Evolutionary conservation across 371 early-diverging fungal genomes (phyloP).

Genomic region (Lichtheimia ornata): DNA sequence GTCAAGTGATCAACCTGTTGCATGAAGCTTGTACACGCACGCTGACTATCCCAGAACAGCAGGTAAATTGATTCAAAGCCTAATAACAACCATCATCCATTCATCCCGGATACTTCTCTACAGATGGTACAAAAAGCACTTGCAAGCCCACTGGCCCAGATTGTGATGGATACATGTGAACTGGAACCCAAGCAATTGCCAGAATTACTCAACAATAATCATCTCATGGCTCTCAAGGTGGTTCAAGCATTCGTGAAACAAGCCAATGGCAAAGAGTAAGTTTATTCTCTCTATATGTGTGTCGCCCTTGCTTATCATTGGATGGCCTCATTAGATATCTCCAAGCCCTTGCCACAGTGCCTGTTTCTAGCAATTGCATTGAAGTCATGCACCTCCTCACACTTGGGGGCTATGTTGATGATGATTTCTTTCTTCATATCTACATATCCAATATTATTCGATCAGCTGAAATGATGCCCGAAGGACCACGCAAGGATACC

Average conservation of each 20-base stretch:
- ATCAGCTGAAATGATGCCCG: conserved; percentile 61
- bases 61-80: conserved; percentile 23
- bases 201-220: conserved; percentile 36
- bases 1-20: conserved; percentile 10
- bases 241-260: conserved; percentile 24
- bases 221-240: conserved; percentile 33
- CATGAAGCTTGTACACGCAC: conserved; percentile 24
- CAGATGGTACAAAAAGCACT: conserved; percentile 14
- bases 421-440: conserved; percentile 59
- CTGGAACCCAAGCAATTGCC: conserved; percentile 28
- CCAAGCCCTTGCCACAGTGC: conserved; percentile 27
- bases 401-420: conserved; percentile 29
- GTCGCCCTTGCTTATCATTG: too few relatives aligned
- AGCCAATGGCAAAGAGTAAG: conserved; percentile 14
- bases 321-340: conserved; percentile 23
- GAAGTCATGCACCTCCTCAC: conserved; percentile 69
- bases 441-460: conserved; percentile 70
- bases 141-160: neutral
- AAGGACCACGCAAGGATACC: conserved; percentile 58
- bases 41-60: conserved; percentile 42
- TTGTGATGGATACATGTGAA: neutral
- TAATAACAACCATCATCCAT: neutral
- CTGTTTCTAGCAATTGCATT: conserved; percentile 45
- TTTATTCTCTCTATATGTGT: neutral
- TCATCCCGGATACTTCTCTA: neutral